Conservation (phyloP, 2,329 filamentous ascomycete species). For the Phaeosphaeria sp. region DNA sequence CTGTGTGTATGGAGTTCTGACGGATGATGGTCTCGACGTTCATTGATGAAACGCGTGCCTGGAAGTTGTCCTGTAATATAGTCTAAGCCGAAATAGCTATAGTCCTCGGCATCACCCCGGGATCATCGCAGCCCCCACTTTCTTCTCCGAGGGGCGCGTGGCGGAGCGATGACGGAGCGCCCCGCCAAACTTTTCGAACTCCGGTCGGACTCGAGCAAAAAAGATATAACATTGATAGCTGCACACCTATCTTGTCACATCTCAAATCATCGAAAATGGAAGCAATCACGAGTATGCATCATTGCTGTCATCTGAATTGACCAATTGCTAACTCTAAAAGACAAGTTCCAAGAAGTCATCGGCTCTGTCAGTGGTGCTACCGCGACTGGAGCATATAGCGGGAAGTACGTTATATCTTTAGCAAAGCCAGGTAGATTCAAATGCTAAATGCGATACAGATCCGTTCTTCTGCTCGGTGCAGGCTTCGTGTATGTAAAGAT, state of each 20-base stretch:
- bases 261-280: slow-evolving; percentile 43
- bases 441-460: slow-evolving; percentile 33
- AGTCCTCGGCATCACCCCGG: slow-evolving; percentile 12
- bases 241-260: slow-evolving; percentile 13
- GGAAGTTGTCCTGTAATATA: slow-evolving; percentile 10
- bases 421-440: neutral
- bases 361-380: slow-evolving; percentile 28
- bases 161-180: slow-evolving; percentile 46
- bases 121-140: slow-evolving; percentile 17
- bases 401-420: slow-evolving; percentile 39
- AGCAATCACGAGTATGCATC: slow-evolving; percentile 40
- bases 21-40: neutral
- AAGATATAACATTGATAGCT: slow-evolving; percentile 31
- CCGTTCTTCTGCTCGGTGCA: slow-evolving; percentile 48
- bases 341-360: slow-evolving; percentile 42
- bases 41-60: slow-evolving; percentile 26
- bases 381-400: slow-evolving; percentile 28
- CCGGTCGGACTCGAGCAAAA: slow-evolving; percentile 39
- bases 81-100: slow-evolving; percentile 2
- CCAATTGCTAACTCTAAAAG: slow-evolving; percentile 26
- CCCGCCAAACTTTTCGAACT: slow-evolving; percentile 32
- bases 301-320: slow-evolving; percentile 1
- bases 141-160: slow-evolving; percentile 21
- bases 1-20: neutral
- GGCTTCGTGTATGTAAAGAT: slow-evolving; percentile 44